Evolutionary conservation across 1,139 yeast species (phyloP), one percentile per base, ranked within the genome.

Genomic region (Yamadazyma conglobata): DNA sequence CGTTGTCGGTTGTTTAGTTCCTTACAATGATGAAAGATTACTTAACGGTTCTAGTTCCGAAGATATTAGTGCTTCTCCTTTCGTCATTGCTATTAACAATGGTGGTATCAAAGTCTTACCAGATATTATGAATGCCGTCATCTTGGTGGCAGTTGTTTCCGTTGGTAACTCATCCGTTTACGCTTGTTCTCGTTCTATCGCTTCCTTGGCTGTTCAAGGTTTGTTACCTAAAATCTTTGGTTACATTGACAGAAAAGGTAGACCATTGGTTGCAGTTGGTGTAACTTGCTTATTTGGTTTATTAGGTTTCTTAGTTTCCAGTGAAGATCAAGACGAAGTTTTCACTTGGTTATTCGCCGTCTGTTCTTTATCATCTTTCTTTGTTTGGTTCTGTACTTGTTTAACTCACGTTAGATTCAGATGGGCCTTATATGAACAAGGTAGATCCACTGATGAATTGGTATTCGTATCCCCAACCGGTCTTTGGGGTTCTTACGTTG

Each of bases 311-410:
- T 65, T 80, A 35, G 79, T 78, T 12, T 64, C 70, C 4, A 56
- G 64, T 33, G 56, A 62, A 19, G 65, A 76, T 26, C 68, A 78
- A 44, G 56, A 49, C 9, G 52, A 58, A 3, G 70, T 79, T 3
- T 79, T 79, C 63, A 62, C 72, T 10, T 79, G 87, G 87, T 63
- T 79, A 38, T 73, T 79, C 46, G 73, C 84, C 16, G 52, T 82
- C 20, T 81, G 85, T 33, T 79, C 84, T 6, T 71, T 79, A 52
- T 64, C 76, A 34, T 56, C 80, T 38, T 54, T 79, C 58, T 79
- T 73, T 58, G 64, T 73, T 34, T 65, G 85, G 73, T 53, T 53
- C 24, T 50, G 62, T 15, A 59, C 64, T 35, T 64, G 68, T 32
- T 50, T 60, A 29, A 50, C 63, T 19, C 70, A 65, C 39, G 46